Evolutionary conservation across 805 yeast genomes (phyloP).

Genomic region (Ogataea parapolymorpha): DNA sequence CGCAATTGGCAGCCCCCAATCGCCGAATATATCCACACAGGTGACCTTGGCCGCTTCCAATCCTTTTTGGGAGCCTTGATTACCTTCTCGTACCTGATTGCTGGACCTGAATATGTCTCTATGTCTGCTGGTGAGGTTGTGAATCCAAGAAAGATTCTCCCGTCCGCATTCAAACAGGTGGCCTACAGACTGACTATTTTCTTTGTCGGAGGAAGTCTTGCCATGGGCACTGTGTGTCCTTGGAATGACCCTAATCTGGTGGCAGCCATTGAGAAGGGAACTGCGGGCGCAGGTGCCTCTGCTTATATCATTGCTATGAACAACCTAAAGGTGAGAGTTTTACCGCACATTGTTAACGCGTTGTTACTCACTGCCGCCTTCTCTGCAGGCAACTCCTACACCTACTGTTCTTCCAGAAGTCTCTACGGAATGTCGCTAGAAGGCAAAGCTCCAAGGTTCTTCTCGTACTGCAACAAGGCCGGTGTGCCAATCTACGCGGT

Average conservation of each 20-base stretch:
- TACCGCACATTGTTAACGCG: constrained; percentile 45
- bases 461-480: constrained; percentile 41
- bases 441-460: constrained; percentile 45
- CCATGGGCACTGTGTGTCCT: constrained; percentile 44
- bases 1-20: constrained; percentile 34
- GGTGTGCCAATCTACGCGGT: constrained; percentile 49
- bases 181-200: constrained; percentile 42
- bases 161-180: constrained; percentile 46
- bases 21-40: constrained; percentile 37
- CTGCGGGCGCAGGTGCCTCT: constrained; percentile 46
- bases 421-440: constrained; percentile 45
- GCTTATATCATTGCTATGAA: constrained; percentile 49
- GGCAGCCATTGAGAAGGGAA: constrained; percentile 31
- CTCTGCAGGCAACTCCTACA: constrained; percentile 48
- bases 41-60: constrained; percentile 44
- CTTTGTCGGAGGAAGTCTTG: constrained; percentile 46
- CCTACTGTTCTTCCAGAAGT: constrained; percentile 45
- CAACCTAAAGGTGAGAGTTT: constrained; percentile 38
- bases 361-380: constrained; percentile 42
- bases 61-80: constrained; percentile 43
- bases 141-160: constrained; percentile 46
- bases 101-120: constrained; percentile 50
- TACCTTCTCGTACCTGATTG: constrained; percentile 41
- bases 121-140: constrained; percentile 46
- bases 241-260: constrained; percentile 39